These are phyloP conservation scores for Paraleonurus japonicus DNA, from an alignment of 257 asterid genomes.

Conservation along the genomic window DNA sequence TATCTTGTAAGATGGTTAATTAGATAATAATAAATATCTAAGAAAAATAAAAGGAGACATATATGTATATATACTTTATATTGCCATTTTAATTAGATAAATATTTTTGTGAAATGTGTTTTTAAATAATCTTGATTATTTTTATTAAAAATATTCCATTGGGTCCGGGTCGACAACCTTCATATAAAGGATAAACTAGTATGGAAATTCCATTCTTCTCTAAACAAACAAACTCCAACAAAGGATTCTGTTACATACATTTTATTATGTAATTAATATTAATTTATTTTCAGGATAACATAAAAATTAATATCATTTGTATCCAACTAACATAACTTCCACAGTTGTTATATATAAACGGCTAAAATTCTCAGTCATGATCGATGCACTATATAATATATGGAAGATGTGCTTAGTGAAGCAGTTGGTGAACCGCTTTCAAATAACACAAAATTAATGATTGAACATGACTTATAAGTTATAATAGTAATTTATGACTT, in stretches of 20 bases:
- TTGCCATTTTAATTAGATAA: too few relatives aligned
- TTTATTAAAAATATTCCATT: too few relatives aligned
- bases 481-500: too few relatives aligned
- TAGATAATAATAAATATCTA: too few relatives aligned
- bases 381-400: background rate
- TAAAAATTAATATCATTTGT: background rate
- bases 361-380: background rate
- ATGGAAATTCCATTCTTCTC: background rate
- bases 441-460: background rate
- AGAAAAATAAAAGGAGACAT: too few relatives aligned
- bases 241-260: background rate
- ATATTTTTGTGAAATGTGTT: too few relatives aligned
- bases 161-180: background rate
- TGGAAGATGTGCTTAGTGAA: background rate
- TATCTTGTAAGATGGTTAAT: too few relatives aligned
- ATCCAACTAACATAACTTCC: conserved; percentile 25
- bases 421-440: conserved; percentile 14
- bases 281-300: background rate
- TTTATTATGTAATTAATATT: background rate
- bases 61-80: too few relatives aligned
- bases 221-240: background rate
- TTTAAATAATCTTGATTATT: too few relatives aligned
- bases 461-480: too few relatives aligned
- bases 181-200: background rate
- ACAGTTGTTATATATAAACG: background rate